Evolutionary conservation across 2,329 filamentous ascomycete genomes (phyloP).

Genomic region (Calonectria crousiana): DNA sequence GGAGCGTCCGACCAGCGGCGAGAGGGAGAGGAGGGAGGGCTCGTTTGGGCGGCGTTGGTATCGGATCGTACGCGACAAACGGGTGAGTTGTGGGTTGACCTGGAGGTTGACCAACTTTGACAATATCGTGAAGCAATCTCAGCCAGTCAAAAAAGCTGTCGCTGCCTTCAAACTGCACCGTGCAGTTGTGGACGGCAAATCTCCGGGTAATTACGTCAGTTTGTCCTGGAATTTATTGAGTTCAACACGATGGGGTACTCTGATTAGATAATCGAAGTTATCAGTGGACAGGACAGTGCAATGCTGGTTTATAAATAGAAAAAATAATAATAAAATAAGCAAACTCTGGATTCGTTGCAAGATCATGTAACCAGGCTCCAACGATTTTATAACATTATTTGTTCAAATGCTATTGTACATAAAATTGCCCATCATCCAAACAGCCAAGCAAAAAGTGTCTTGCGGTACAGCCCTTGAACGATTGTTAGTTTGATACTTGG

Average conservation of each 20-base stretch:
- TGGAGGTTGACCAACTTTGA: not conserved
- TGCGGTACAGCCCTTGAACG: too few relatives aligned
- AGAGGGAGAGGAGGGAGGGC: not conserved
- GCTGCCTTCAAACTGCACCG: conserved; percentile 14
- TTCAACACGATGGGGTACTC: not conserved
- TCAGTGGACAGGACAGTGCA: not conserved
- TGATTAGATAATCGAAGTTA: not conserved
- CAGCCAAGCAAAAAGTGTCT: too few relatives aligned
- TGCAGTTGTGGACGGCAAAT: conserved; percentile 10
- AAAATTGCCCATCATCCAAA: not conserved
- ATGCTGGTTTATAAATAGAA: too few relatives aligned
- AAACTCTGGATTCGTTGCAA: not conserved
- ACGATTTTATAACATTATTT: too few relatives aligned
- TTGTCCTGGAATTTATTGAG: not conserved
- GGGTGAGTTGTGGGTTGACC: not conserved
- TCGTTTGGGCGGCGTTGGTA: not conserved
- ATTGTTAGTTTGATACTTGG: too few relatives aligned
- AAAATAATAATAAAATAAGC: not conserved
- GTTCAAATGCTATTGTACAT: too few relatives aligned
- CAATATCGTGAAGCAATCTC: not conserved
- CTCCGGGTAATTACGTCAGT: conserved; percentile 32
- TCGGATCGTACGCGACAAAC: not conserved
- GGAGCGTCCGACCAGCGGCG: conserved; percentile 9
- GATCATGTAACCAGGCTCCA: too few relatives aligned
- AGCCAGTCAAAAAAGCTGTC: not conserved